phyloP scores from a whole-genome alignment of 495 filamentous ascomycete species.

The Lepidopterella palustris region DNA sequence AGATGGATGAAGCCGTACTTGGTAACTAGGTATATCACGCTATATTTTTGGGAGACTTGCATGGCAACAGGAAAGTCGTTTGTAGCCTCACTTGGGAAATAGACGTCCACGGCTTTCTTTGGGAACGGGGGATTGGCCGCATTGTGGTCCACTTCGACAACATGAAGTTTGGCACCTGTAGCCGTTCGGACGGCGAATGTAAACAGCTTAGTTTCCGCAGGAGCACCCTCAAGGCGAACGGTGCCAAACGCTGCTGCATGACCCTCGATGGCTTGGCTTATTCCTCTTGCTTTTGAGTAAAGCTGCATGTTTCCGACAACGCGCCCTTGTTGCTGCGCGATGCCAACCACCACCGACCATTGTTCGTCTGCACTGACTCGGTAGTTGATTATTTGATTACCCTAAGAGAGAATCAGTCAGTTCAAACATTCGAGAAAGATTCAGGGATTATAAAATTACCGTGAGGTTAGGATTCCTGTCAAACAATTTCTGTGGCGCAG shows the following conservation, averaged over 20 bases:
- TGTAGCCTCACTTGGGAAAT: slow-evolving; percentile 88
- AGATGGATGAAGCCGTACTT: slow-evolving; percentile 99
- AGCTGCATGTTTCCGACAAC: slow-evolving; percentile 95
- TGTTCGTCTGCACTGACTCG: slow-evolving; percentile 90
- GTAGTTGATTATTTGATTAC: slow-evolving; percentile 99
- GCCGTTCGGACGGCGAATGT: slow-evolving; percentile 88
- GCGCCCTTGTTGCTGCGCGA: slow-evolving; percentile 84
- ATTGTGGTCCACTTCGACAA: slow-evolving; percentile 95
- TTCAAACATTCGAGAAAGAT: background rate
- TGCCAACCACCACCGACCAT: slow-evolving; percentile 97
- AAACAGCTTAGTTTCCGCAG: slow-evolving; percentile 89
- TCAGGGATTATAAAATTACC: slow-evolving; percentile 41
- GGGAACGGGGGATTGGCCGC: slow-evolving; percentile 76
- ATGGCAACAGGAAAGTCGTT: slow-evolving; percentile 99
- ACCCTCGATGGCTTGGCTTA: slow-evolving; percentile 96
- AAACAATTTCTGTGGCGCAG: slow-evolving; percentile 73
- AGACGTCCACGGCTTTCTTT: slow-evolving; percentile 96
- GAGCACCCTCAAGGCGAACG: slow-evolving; percentile 77
- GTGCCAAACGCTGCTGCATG: slow-evolving; percentile 95
- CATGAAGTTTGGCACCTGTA: slow-evolving; percentile 89
- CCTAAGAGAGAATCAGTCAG: slow-evolving; percentile 41
- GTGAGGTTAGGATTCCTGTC: slow-evolving; percentile 83
- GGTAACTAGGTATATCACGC: slow-evolving; percentile 91
- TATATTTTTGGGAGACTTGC: slow-evolving; percentile 93
- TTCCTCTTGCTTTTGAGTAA: slow-evolving; percentile 89